Percentiles rank a stretch among this genome's conserved stretches.
phyloP scores from a whole-genome alignment of 345 rosid genomes.

The Euphorbia pulcherrima region DNA sequence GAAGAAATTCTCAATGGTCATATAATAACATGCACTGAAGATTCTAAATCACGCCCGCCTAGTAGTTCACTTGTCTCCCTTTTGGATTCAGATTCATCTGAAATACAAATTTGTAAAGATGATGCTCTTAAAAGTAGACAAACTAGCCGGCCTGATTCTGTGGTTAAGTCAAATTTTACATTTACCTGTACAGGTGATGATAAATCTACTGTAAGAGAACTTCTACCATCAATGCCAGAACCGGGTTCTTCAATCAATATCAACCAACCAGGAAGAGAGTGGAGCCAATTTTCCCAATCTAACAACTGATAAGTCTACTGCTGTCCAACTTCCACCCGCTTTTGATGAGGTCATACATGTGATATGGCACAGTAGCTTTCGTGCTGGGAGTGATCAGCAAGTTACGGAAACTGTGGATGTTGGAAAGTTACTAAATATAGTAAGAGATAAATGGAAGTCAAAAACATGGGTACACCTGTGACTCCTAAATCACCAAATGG shows the following conservation, averaged over 20 bases:
- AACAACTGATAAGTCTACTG: conserved; percentile 38
- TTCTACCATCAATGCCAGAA: conserved; percentile 45
- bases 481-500: conserved; percentile 39
- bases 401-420: conserved; percentile 73
- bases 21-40: conserved; percentile 32
- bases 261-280: conserved; percentile 42
- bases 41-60: conserved; percentile 31
- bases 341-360: conserved; percentile 88
- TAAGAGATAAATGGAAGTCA: conserved; percentile 67
- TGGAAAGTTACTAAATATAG: conserved; percentile 70
- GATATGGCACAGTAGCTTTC: conserved; percentile 77
- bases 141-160: conserved; percentile 29
- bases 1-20: conserved; percentile 37
- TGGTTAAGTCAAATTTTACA: conserved; percentile 28
- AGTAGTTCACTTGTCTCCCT: conserved; percentile 31
- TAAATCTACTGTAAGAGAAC: conserved; percentile 66
- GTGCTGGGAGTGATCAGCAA: conserved; percentile 81
- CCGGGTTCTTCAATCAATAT: too few relatives aligned
- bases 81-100: conserved; percentile 29
- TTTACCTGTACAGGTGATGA: conserved; percentile 51
- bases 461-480: conserved; percentile 33
- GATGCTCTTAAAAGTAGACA: conserved; percentile 31
- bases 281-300: conserved; percentile 35
- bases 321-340: conserved; percentile 58
- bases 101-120: conserved; percentile 23